A percentile compares a stretch with the other conserved stretches of the same genome.
Evolutionary conservation across 192 early-diverging fungal species (phyloP).

Genomic region (Podila verticillata): DNA sequence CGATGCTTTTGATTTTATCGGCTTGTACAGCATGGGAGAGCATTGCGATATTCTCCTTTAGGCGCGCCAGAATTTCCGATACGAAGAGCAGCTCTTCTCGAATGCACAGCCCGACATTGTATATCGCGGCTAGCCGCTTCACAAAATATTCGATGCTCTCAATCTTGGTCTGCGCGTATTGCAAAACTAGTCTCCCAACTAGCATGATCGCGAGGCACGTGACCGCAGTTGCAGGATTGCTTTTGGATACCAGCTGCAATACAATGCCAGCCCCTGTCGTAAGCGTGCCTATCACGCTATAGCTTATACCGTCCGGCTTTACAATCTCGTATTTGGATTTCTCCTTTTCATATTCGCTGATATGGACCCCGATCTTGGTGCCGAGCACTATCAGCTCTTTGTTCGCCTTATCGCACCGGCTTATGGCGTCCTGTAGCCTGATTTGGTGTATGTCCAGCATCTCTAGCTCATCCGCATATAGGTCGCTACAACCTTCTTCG

Average conservation of each 20-base stretch:
- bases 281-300: not conserved
- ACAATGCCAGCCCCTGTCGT: constrained; percentile 2
- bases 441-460: constrained; percentile 6
- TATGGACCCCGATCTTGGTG: constrained; percentile 8
- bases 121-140: not conserved
- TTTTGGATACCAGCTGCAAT: constrained; percentile 2
- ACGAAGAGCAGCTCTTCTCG: not conserved
- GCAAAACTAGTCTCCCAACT: constrained; percentile 1
- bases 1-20: constrained; percentile 1
- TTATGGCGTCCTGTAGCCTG: not conserved
- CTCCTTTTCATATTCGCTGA: constrained; percentile 11
- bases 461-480: constrained; percentile 4
- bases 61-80: constrained; percentile 8
- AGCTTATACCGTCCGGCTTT: constrained; percentile 3
- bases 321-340: constrained; percentile 6
- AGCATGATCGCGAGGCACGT: not conserved
- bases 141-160: not conserved
- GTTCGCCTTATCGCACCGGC: constrained; percentile 1
- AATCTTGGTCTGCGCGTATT: constrained; percentile 9
- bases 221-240: not conserved
- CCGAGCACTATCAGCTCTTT: constrained; percentile 2
- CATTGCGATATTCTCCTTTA: constrained; percentile 5
- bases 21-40: constrained; percentile 7
- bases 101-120: not conserved
- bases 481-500: constrained; percentile 12